Conservation (phyloP, 441 rosid genomes). For the Pelargonium cotyledonis region DNA sequence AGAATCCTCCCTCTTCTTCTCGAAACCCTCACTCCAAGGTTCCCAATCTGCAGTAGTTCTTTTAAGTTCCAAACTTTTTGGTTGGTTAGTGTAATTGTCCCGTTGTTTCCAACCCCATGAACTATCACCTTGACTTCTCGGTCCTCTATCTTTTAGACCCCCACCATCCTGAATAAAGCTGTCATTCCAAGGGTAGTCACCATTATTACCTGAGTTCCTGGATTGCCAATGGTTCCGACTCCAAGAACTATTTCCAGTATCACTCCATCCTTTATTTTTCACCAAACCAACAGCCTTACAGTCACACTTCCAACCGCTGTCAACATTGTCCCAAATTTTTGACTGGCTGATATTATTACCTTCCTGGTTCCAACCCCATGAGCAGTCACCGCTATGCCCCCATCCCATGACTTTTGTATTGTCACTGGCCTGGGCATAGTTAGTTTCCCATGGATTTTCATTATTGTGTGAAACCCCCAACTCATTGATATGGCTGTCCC, state of each 20-base stretch:
- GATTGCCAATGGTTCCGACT: conserved; percentile 21
- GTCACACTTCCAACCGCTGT: conserved; percentile 21
- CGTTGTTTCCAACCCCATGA: conserved; percentile 26
- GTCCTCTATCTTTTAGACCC: neutral
- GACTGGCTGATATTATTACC: neutral
- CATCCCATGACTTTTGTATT: conserved; percentile 23
- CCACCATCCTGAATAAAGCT: conserved; percentile 16
- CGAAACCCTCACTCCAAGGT: conserved; percentile 21
- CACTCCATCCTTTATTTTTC: conserved; percentile 18
- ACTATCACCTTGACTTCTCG: conserved; percentile 12
- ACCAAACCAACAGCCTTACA: conserved; percentile 1
- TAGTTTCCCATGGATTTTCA: conserved; percentile 42
- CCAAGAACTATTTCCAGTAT: conserved; percentile 21
- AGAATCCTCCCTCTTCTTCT: conserved; percentile 37
- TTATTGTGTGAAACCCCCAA: conserved; percentile 13
- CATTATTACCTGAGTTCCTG: conserved; percentile 12
- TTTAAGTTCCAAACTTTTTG: conserved; percentile 13
- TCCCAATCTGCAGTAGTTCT: conserved; percentile 30
- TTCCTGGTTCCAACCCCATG: conserved; percentile 24
- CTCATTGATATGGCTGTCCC: conserved; percentile 8
- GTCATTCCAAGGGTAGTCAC: conserved; percentile 1
- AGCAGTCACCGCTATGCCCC: conserved; percentile 31
- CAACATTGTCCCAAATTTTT: conserved; percentile 19
- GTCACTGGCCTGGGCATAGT: conserved; percentile 26
- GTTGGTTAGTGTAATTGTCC: conserved; percentile 13